Base-by-base conservation (phyloP, 1,139 yeast species). In the Yamadazyma taylorii region DNA sequence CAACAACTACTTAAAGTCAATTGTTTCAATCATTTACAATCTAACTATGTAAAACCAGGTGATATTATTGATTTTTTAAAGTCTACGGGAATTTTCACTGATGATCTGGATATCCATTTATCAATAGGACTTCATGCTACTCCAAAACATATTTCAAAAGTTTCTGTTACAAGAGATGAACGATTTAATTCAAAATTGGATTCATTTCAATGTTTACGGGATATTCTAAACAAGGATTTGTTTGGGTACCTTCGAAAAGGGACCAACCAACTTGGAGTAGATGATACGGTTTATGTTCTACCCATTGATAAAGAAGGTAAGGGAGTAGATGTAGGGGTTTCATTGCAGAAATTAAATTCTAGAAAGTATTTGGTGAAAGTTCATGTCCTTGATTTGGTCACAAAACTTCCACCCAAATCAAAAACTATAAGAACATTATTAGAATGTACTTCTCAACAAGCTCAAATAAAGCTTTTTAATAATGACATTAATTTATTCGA, bases 311-410 rank as follows among this genome's bases (percentile, higher is more conserved):
- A 21, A 2, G 14, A 23, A 3, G 22, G 32, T 9, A 10, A 6
- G n/a, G n/a, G n/a, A n/a, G n/a, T n/a, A 12, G 17, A 23, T 9
- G 26, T 42, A 16, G 46, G 42, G 2, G 30, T 42, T 5, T 42
- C 46, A 3, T 30, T 43, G 14, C 38, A 30, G 9, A 39, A 39
- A 22, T 14, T 34, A 12, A 47, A 46, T 24, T 29, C 45, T 22
- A 30, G 52, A 13, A 46, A 46, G 22, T 48, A 32, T 19, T 5
- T 23, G 4, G 13, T 45, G 48, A 36, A 49, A 48, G 41, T 74
- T n/a, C 79, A 74, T 44, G 49, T 73, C 12, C 75, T 76, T 2
- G 78, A 73, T 45, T 36, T 70, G 3, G 60, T 61, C 3, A 53
- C 73, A 3, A 53, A 51, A 32, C 29, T 68, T 2, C 24, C 60